Evolutionary conservation across 2,329 filamentous ascomycete genomes (phyloP).

Genomic region (Scedosporium minutisporum): DNA sequence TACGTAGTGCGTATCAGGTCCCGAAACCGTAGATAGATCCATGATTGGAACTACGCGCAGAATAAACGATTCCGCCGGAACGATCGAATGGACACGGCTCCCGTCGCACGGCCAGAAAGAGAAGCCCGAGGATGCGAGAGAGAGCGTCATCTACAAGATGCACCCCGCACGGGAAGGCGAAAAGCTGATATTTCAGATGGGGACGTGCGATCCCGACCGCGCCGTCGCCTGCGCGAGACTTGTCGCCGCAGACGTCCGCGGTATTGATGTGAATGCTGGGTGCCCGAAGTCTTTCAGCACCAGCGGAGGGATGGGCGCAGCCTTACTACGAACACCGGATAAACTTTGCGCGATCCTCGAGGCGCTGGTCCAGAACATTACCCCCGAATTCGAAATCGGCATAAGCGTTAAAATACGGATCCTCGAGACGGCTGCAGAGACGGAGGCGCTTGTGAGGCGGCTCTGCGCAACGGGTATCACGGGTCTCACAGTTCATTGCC

Average conservation of each 20-base stretch:
- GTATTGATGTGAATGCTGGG: constrained; percentile 96
- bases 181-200: constrained; percentile 82
- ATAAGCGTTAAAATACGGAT: constrained; percentile 96
- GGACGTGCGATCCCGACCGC: constrained; percentile 70
- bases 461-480: constrained; percentile 85
- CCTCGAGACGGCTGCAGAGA: constrained; percentile 66
- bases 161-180: constrained; percentile 67
- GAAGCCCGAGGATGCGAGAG: constrained; percentile 39
- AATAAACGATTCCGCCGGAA: constrained; percentile 65
- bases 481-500: constrained; percentile 86
- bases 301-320: constrained; percentile 88
- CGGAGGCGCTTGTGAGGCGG: constrained; percentile 64
- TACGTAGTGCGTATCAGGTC: constrained; percentile 42
- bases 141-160: constrained; percentile 74
- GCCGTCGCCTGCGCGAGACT: constrained; percentile 78
- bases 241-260: constrained; percentile 78
- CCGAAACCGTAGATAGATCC: constrained; percentile 86
- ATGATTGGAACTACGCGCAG: constrained; percentile 79
- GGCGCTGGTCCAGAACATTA: constrained; percentile 70
- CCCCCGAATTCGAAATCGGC: constrained; percentile 71
- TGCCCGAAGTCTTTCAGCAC: constrained; percentile 97
- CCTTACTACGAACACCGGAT: constrained; percentile 76
- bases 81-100: constrained; percentile 73
- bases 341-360: constrained; percentile 74
- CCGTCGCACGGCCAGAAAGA: constrained; percentile 60